Percentiles rank a stretch among this genome's conserved stretches.
Evolutionary conservation across 805 yeast species (phyloP).

Genomic region (Kluyveromyces siamensis): DNA sequence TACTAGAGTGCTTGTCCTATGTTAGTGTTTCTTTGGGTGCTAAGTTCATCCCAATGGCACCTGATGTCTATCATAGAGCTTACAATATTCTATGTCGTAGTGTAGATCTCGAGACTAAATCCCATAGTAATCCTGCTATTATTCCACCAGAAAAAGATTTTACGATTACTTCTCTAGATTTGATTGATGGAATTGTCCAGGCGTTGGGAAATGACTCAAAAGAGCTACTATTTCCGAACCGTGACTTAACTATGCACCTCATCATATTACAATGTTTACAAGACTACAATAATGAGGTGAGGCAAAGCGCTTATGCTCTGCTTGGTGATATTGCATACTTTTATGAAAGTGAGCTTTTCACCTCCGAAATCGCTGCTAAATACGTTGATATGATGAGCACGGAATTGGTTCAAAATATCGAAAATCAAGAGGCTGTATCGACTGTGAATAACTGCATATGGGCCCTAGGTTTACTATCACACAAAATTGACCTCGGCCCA

Average conservation of each 20-base stretch:
- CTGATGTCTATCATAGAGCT: conserved; percentile 76
- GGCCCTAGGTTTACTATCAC: conserved; percentile 82
- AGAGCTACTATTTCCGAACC: conserved; percentile 31
- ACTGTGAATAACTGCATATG: conserved; percentile 66
- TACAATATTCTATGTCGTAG: conserved; percentile 58
- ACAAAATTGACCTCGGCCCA: conserved; percentile 35
- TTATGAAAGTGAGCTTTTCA: conserved; percentile 30
- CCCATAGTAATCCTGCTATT: conserved; percentile 55
- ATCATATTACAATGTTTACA: conserved; percentile 61
- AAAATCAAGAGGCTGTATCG: conserved; percentile 26
- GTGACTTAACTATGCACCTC: conserved; percentile 41
- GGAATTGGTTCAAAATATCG: conserved; percentile 43
- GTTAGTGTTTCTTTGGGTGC: conserved; percentile 85
- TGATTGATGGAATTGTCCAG: conserved; percentile 87
- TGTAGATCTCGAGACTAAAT: conserved; percentile 55
- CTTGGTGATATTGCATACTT: conserved; percentile 80
- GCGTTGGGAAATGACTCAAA: conserved; percentile 64
- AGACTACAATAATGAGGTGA: conserved; percentile 75
- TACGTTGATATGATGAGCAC: conserved; percentile 58
- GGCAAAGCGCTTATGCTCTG: conserved; percentile 85
- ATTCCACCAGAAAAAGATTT: conserved; percentile 85
- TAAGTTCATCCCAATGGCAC: conserved; percentile 79
- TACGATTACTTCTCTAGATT: conserved; percentile 77
- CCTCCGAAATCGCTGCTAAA: conserved; percentile 28
- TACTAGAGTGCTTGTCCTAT: conserved; percentile 85